Conservation (phyloP, 2,329 filamentous ascomycete species). For the Verticillium alfalfae region DNA sequence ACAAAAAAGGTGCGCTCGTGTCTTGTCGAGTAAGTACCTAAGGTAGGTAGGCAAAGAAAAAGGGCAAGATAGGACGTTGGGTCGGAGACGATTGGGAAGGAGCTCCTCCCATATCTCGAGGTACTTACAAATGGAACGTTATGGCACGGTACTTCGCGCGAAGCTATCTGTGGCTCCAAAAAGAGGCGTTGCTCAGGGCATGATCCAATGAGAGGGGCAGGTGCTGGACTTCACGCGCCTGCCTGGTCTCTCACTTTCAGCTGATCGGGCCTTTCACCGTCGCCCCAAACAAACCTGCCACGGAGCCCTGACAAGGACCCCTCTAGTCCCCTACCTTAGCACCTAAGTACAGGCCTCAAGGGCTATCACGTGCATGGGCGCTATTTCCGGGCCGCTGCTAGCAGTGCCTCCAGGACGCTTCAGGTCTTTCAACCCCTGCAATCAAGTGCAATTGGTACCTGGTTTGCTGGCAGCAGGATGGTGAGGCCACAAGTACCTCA, state of each 20-base stretch:
- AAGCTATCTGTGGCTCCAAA: background rate
- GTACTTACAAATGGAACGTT: too few relatives aligned
- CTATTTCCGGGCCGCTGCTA: background rate
- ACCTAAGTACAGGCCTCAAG: background rate
- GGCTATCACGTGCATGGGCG: constrained; percentile 8
- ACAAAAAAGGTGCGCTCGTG: background rate
- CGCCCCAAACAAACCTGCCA: background rate
- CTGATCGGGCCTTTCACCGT: background rate
- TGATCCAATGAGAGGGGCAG: background rate
- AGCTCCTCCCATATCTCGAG: background rate
- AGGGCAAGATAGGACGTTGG: background rate
- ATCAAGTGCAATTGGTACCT: background rate
- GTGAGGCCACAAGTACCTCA: background rate
- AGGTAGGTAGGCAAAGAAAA: background rate
- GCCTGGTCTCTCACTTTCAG: background rate
- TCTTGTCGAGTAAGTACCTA: background rate
- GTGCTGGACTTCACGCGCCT: background rate
- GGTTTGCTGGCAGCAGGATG: background rate
- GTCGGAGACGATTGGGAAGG: background rate
- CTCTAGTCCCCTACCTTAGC: background rate
- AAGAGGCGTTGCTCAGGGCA: background rate
- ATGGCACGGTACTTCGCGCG: background rate
- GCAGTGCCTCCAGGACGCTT: background rate
- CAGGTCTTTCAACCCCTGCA: background rate
- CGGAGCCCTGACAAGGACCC: background rate